A percentile compares a stretch with the other conserved stretches of the same genome.
Evolutionary conservation across 768 basidiomycete genomes (phyloP).

Genomic region (Boletus fagicola): DNA sequence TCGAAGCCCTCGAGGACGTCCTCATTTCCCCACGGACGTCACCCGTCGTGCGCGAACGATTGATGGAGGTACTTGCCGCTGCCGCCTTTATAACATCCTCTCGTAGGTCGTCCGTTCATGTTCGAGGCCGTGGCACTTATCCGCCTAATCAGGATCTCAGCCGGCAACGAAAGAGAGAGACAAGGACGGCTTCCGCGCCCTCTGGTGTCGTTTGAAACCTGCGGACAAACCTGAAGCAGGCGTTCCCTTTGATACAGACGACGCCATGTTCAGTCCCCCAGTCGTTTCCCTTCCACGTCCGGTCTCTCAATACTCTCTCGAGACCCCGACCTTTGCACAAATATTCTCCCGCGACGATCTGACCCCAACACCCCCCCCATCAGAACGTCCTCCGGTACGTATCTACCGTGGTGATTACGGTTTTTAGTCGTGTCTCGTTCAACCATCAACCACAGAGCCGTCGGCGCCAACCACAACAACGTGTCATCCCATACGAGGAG

Average conservation of each 20-base stretch:
- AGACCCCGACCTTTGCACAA: constrained; percentile 40
- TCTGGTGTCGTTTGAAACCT: constrained; percentile 83
- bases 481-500: constrained; percentile 72
- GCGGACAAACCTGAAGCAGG: constrained; percentile 82
- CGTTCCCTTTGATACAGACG: constrained; percentile 73
- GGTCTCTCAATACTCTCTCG: constrained; percentile 28
- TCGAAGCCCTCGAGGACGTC: constrained; percentile 76
- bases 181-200: constrained; percentile 58
- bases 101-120: constrained; percentile 14
- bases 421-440: not conserved
- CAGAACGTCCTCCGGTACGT: constrained; percentile 28
- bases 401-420: not conserved
- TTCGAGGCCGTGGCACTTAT: not conserved
- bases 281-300: constrained; percentile 36
- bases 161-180: constrained; percentile 29
- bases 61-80: constrained; percentile 80
- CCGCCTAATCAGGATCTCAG: constrained; percentile 17
- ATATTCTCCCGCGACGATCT: constrained; percentile 30
- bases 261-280: constrained; percentile 77
- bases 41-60: constrained; percentile 77
- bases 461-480: constrained; percentile 28
- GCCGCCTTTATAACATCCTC: constrained; percentile 55
- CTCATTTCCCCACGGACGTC: constrained; percentile 59
- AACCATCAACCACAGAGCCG: constrained; percentile 11
- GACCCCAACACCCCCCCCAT: constrained; percentile 23